Evolutionary conservation across 495 filamentous ascomycete species (phyloP).

Genomic region (Lophium mytilinum): DNA sequence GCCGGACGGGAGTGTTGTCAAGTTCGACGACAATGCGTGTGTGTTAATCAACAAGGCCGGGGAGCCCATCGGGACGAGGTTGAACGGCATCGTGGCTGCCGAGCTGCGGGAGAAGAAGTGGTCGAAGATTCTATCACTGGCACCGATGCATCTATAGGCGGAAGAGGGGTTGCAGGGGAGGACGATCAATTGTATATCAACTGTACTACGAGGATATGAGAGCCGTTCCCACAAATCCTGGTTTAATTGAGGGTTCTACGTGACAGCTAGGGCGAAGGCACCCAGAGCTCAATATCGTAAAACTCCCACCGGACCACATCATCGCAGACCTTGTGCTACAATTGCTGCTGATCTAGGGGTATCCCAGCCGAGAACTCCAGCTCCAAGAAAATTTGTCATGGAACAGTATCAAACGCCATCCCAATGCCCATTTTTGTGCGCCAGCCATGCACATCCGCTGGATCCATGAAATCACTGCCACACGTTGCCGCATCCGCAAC

Average conservation of each 20-base stretch:
- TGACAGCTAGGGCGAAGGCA: too few species aligned
- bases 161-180: not conserved
- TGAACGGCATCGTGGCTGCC: constrained; percentile 81
- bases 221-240: too few species aligned
- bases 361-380: constrained; percentile 18
- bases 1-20: constrained; percentile 77
- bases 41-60: constrained; percentile 96
- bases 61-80: constrained; percentile 85
- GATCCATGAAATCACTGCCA: constrained; percentile 43
- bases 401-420: constrained; percentile 8
- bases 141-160: constrained; percentile 76
- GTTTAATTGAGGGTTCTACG: too few species aligned
- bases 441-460: not conserved
- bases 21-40: constrained; percentile 97
- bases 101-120: constrained; percentile 85
- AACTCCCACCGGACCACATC: too few species aligned
- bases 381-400: constrained; percentile 9
- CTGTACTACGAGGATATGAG: constrained; percentile 2
- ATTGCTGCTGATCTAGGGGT: constrained; percentile 12
- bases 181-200: not conserved
- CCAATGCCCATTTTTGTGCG: constrained; percentile 7
- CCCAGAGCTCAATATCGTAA: too few species aligned
- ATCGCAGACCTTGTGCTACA: not conserved
- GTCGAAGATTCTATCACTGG: constrained; percentile 96
- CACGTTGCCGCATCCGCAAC: constrained; percentile 83